Evolutionary conservation across 2,329 filamentous ascomycete species (phyloP), one percentile per base, ranked within the genome.

Genomic region (Rhytidhysteron rufulum): DNA sequence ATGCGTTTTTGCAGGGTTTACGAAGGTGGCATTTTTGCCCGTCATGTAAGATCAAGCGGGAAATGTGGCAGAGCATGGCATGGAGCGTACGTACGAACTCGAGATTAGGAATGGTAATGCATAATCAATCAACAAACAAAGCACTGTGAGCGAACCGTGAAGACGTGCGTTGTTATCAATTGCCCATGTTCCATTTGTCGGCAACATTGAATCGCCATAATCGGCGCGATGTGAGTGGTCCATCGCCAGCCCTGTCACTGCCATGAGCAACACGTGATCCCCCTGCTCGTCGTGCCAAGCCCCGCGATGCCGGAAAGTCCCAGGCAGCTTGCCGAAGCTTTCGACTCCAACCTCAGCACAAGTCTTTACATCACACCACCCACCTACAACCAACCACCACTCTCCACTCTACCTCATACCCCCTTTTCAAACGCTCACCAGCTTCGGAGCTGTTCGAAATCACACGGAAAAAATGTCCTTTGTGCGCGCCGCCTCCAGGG

Each of bases 401-500:
- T 20, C 21, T 21, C 19, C 13, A 43, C 47, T 49, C 43, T 43
- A 51, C 50, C 43, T 45, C 44, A 48, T 41, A 44, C 42, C 40
- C 32, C 31, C 37, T 43, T 47, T 45, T 48, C 39, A 44, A 40
- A 32, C 37, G 39, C 44, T 37, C 35, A 45, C 43, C 44, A 55
- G 56, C 57, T 55, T 40, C 31, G n/a, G n/a, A n/a, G n/a, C n/a
- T 24, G 22, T 21, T 34, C 44, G 45, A 46, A 47, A n/a, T n/a
- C n/a, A n/a, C n/a, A n/a, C n/a, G n/a, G n/a, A 52, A 50, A 41
- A 44, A 42, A 65, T 65, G 62, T 63, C 60, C 50, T 63, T 65
- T 42, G 49, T 63, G 42, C 62, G 62, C 56, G 59, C 62, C 50
- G 52, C 59, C 39, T 58, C 60, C 42, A 59, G 55, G 55, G 56